Base-by-base conservation (phyloP, 495 filamentous ascomycete species). In the Annulohypoxylon nitens region DNA sequence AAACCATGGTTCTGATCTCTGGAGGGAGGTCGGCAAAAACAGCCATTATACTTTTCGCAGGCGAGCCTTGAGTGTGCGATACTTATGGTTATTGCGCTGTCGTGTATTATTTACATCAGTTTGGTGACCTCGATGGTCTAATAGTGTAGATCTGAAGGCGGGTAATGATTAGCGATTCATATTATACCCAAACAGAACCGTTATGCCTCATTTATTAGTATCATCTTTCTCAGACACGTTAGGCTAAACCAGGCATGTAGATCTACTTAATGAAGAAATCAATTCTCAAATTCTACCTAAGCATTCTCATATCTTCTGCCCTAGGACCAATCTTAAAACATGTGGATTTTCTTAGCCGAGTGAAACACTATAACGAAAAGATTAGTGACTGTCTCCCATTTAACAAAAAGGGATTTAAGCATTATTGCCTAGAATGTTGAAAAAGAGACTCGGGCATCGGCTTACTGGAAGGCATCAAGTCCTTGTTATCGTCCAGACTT, bases 391-490 rank as follows among this genome's bases (percentile, higher is more conserved):
- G 2, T 8, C n/a, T 18, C 16, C 9, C 36, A 34, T 12, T 14
- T 25, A 41, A 33, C 3, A 8, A 7, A 2, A 34, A 4, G 2
- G 34, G 30, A 23, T 23, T 23, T 23, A 23, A 23, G 20, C 20
- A 23, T 23, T 0, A 23, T 23, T 23, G 20, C 20, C 20, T n/a
- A 57, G 61, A 64, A 61, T 12, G 4, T 25, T 26, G 64, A 57
- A 30, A 64, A 23, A 33, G 51, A 53, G n/a, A 51, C 30, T 1
- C 16, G 25, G 23, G 30, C 16, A 55, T n/a, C 33, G 48, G 62
- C 72, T 57, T 67, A 77, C 67, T 82, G 9, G 79, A 78, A 64
- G 79, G 81, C 74, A 83, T 67, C 36, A 83, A 74, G 58, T 80
- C 77, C 69, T 74, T 78, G 50, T 80, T 80, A 20, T 83, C 78